These are phyloP conservation scores for Fusarium sp. DNA, from an alignment of 2,329 filamentous ascomycete genomes.

Conservation along the genomic window DNA sequence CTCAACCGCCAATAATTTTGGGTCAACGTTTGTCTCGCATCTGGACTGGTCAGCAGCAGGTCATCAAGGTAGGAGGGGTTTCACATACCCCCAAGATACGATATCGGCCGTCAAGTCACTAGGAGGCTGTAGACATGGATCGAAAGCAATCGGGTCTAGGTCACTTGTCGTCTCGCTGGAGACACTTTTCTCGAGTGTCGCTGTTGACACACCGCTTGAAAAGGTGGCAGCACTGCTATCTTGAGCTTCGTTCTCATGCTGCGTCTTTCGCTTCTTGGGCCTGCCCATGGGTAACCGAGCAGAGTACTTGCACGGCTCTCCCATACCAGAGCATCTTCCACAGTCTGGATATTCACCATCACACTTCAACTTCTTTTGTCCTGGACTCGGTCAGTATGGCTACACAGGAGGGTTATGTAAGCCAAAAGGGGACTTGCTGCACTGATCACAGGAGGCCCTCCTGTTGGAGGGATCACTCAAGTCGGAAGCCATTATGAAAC, in stretches of 20 bases:
- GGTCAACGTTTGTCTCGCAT: conserved; percentile 33
- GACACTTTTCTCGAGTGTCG: conserved; percentile 16
- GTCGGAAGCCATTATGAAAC: conserved; percentile 15
- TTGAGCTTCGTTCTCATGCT: conserved; percentile 8
- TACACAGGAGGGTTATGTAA: conserved; percentile 9
- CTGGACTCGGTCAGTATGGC: conserved; percentile 24
- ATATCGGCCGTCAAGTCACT: conserved; percentile 15
- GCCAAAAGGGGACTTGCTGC: conserved; percentile 27
- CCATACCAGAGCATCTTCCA: conserved; percentile 26
- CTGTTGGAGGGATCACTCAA: conserved; percentile 30
- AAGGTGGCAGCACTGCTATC: conserved; percentile 10
- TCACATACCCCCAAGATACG: conserved; percentile 28
- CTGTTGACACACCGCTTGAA: conserved; percentile 11
- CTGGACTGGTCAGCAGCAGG: conserved; percentile 23
- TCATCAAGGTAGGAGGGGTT: neutral
- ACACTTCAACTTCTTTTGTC: conserved; percentile 45
- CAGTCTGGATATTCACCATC: conserved; percentile 39
- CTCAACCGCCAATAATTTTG: conserved; percentile 8
- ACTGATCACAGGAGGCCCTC: conserved; percentile 45
- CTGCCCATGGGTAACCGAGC: conserved; percentile 41
- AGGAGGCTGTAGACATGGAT: conserved; percentile 21
- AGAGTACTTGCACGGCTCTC: conserved; percentile 39
- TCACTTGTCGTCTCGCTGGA: conserved; percentile 23
- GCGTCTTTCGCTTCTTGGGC: conserved; percentile 41
- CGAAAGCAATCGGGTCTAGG: conserved; percentile 11